These are phyloP conservation scores for Rhododendron mucronatum DNA, from an alignment of 148 eudicot genomes.

Conservation along the genomic window DNA sequence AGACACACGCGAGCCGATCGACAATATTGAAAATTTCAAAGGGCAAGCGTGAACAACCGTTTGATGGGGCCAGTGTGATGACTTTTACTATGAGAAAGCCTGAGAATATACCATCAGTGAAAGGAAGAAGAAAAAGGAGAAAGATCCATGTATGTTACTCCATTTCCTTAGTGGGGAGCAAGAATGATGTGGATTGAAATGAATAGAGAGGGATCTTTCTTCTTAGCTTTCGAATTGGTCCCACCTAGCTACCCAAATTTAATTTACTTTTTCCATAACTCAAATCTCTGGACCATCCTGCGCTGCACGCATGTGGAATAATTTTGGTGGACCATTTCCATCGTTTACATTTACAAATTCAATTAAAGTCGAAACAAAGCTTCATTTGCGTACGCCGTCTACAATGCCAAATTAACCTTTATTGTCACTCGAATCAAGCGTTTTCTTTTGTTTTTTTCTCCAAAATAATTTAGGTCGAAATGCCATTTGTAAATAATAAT, in stretches of 20 bases:
- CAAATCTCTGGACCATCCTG: too few relatives aligned
- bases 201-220: neutral
- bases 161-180: conserved; percentile 14
- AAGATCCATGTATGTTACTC: neutral
- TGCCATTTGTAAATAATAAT: too few relatives aligned
- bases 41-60: neutral
- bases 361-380: too few relatives aligned
- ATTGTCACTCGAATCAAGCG: too few relatives aligned
- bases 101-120: neutral
- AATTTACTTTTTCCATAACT: too few relatives aligned
- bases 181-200: conserved; percentile 11
- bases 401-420: too few relatives aligned
- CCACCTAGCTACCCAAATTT: neutral
- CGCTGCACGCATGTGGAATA: neutral
- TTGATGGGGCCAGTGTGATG: neutral
- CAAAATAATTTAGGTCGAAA: too few relatives aligned
- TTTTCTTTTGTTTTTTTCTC: too few relatives aligned
- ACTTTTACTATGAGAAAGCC: neutral
- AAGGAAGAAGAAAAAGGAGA: neutral
- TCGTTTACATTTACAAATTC: neutral
- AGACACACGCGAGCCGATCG: conserved; percentile 9
- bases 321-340: too few relatives aligned
- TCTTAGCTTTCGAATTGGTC: neutral
- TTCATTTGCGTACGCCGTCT: too few relatives aligned
- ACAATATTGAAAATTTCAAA: neutral